Evolutionary conservation across 164 flowering plant genomes (phyloP).

Genomic region (Sextonia rubra): DNA sequence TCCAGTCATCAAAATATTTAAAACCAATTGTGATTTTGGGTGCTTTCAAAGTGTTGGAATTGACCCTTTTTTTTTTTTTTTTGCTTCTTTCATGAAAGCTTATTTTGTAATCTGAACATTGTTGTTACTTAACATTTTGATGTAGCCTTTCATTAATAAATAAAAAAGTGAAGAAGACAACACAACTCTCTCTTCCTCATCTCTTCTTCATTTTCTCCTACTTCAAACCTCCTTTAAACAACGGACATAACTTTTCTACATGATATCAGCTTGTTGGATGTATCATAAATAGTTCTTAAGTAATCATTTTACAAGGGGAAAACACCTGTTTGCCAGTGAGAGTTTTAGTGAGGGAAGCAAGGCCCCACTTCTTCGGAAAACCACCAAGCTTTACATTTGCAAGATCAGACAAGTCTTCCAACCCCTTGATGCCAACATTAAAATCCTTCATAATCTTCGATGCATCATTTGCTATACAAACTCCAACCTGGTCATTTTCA

Average conservation of each 20-base stretch:
- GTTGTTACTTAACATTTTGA: no score
- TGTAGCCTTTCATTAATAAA: no score
- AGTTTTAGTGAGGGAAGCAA: slow-evolving; percentile 52
- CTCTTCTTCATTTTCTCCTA: no score
- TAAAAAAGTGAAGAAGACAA: no score
- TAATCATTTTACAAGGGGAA: neutral
- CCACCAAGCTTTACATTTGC: slow-evolving; percentile 71
- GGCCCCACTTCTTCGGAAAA: slow-evolving; percentile 48
- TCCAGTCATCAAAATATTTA: neutral
- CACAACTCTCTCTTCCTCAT: no score
- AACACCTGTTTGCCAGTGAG: slow-evolving; percentile 58
- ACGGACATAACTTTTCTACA: no score
- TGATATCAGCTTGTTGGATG: neutral
- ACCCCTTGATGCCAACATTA: slow-evolving; percentile 40
- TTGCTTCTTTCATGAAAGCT: no score
- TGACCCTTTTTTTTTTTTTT: no score
- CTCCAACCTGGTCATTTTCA: slow-evolving; percentile 59
- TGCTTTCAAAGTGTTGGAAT: neutral
- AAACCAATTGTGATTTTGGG: neutral
- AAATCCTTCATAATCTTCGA: slow-evolving; percentile 58
- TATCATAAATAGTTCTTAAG: neutral
- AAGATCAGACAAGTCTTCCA: slow-evolving; percentile 54
- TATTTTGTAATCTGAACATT: no score
- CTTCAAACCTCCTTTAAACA: no score
- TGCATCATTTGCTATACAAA: slow-evolving; percentile 61